Evolutionary conservation across 2,329 filamentous ascomycete genomes (phyloP).

Genomic region (Kalmusia sp.): DNA sequence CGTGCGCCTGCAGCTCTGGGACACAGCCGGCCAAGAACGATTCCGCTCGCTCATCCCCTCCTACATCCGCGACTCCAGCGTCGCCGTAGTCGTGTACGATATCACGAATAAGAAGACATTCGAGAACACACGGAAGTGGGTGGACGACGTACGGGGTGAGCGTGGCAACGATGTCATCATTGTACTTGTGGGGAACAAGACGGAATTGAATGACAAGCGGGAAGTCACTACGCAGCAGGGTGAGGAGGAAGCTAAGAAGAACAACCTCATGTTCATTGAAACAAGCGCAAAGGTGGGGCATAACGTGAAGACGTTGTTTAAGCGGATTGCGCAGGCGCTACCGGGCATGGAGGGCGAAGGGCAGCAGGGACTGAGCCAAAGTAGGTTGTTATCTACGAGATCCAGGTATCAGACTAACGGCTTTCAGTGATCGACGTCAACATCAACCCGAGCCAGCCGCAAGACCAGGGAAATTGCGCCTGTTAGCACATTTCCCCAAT

Average conservation of each 20-base stretch:
- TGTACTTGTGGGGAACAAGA: constrained; percentile 98
- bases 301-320: constrained; percentile 97
- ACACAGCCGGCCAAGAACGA: constrained; percentile 95
- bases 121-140: constrained; percentile 99
- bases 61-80: constrained; percentile 97
- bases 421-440: constrained; percentile 88
- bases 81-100: constrained; percentile 98
- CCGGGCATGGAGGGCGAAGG: constrained; percentile 96
- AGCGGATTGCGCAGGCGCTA: constrained; percentile 95
- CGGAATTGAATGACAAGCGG: constrained; percentile 96
- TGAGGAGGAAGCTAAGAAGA: constrained; percentile 97
- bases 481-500: constrained; percentile 33
- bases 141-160: constrained; percentile 96
- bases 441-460: constrained; percentile 72
- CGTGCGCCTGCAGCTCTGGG: constrained; percentile 96
- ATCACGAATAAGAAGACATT: constrained; percentile 98
- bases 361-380: constrained; percentile 78
- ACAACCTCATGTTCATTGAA: constrained; percentile 98
- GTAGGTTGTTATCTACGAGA: constrained; percentile 60
- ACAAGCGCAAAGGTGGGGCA: constrained; percentile 97
- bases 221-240: constrained; percentile 96
- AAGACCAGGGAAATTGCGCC: constrained; percentile 62
- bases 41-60: constrained; percentile 97
- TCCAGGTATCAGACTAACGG: constrained; percentile 28
- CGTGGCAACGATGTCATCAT: constrained; percentile 99